Percentiles rank a stretch among this genome's conserved stretches.
phyloP scores from a whole-genome alignment of 805 yeast species.

The Saturnispora halmiae region DNA sequence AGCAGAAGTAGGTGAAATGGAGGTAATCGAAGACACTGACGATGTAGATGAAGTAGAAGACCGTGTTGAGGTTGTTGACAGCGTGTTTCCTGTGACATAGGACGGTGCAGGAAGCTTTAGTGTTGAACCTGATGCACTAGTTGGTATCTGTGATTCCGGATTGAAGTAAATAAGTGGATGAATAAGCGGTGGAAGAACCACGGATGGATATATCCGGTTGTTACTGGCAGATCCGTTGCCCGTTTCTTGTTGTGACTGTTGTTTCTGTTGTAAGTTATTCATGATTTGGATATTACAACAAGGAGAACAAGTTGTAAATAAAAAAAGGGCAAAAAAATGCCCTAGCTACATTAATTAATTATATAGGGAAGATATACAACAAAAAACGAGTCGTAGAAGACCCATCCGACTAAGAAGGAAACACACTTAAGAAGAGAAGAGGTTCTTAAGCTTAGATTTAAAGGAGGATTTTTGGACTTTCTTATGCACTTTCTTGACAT shows the following conservation, averaged over 20 bases:
- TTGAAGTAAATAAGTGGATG: constrained; percentile 24
- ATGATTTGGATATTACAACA: too few species aligned
- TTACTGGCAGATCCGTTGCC: background rate
- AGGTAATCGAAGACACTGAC: background rate
- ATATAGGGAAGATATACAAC: too few species aligned
- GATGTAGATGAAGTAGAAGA: background rate
- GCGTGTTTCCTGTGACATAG: background rate
- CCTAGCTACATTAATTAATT: too few species aligned
- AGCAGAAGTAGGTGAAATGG: background rate
- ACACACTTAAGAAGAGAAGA: background rate
- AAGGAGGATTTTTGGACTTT: constrained; percentile 12
- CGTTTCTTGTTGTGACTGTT: background rate
- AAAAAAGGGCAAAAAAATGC: too few species aligned
- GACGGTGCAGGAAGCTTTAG: too few species aligned
- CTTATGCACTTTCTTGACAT: constrained; percentile 35
- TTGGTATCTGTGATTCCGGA: constrained; percentile 15
- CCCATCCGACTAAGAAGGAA: background rate
- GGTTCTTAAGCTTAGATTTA: background rate
- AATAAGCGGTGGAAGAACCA: constrained; percentile 1
- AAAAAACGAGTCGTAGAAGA: too few species aligned
- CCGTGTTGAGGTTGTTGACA: background rate
- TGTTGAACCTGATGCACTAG: constrained; percentile 8
- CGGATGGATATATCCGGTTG: background rate
- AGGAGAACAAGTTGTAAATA: too few species aligned
- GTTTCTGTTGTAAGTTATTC: background rate